Evolutionary conservation across 495 filamentous ascomycete species (phyloP), one percentile per base, ranked within the genome.

Genomic region (Penicillium riverlandense): DNA sequence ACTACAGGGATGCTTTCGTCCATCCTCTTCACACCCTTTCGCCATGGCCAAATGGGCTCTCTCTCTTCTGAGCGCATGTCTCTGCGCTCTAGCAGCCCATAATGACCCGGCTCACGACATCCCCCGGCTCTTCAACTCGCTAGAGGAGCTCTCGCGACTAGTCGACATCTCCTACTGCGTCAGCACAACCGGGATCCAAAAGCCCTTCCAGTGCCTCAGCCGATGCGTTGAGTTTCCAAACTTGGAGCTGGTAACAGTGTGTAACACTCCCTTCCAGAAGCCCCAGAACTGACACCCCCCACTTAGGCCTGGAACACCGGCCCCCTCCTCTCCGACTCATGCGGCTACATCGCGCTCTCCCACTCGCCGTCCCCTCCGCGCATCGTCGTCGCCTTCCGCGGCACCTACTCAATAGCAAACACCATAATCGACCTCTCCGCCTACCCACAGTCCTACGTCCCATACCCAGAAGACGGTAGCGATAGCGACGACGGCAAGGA

Each of bases 121-220:
- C 4, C 22, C 22, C 22, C 22, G 22, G 22, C 76, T 96, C 48
- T 97, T 92, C 68, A 63, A 73, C 43, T 85, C 88, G 11, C 76
- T 98, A 15, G 88, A 95, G 54, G 87, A 94, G 57, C 66, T 90
- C 41, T 78, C 91, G 11, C 82, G 89, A 36, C 73, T 98, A 3
- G 91, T 96, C 27, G 94, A 98, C 50, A 92, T 98, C 38, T 72
- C 89, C 28, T 98, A 98, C 72, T 98, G 92, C 62, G 85, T 97
- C 43, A 86, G 88, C 35, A 80, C 76, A n/a, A 73, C 79, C n/a
- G 92, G 92, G 30, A 79, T 97, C 43, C 65, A 73, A 7, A 76
- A 79, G 43, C 92, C 92, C 8, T 98, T 98, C 58, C 56, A 78
- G 35, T 98, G 92, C 60, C 76, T 82, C 16, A 90, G 84, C 47